Conservation (phyloP, 805 yeast genomes). For the Suhomyces faveliae region DNA sequence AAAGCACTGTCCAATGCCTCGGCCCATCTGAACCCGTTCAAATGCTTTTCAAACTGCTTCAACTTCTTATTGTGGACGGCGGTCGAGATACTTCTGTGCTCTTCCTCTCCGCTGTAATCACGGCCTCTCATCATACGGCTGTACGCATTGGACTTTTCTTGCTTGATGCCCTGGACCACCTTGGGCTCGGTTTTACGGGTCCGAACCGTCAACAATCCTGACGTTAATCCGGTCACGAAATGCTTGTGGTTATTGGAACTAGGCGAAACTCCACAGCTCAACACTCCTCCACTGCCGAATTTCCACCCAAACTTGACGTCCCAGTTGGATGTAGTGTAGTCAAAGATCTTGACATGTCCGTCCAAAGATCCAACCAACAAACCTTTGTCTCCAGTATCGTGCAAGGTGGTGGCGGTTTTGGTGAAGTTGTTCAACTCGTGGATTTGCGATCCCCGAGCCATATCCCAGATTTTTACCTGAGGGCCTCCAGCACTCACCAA, state of each 20-base stretch:
- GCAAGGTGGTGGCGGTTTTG: slow-evolving; percentile 86
- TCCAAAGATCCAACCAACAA: slow-evolving; percentile 91
- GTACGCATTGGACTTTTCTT: slow-evolving; percentile 59
- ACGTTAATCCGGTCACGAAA: slow-evolving; percentile 82
- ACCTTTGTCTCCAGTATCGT: slow-evolving; percentile 72
- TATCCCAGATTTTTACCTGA: slow-evolving; percentile 86
- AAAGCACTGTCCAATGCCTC: slow-evolving; percentile 92
- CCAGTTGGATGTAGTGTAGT: slow-evolving; percentile 68
- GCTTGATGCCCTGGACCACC: slow-evolving; percentile 49
- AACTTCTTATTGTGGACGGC: slow-evolving; percentile 58
- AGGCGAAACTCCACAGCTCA: slow-evolving; percentile 88
- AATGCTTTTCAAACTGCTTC: slow-evolving; percentile 76
- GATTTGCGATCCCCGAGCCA: slow-evolving; percentile 70
- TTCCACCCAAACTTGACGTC: slow-evolving; percentile 96
- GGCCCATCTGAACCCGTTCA: slow-evolving; percentile 86
- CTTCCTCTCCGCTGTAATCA: slow-evolving; percentile 88
- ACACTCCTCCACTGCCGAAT: slow-evolving; percentile 83
- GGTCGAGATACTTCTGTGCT: slow-evolving; percentile 66
- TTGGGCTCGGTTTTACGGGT: slow-evolving; percentile 73
- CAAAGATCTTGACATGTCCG: slow-evolving; percentile 96
- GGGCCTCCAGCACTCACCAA: slow-evolving; percentile 81
- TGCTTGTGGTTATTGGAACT: slow-evolving; percentile 61
- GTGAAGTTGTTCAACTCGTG: slow-evolving; percentile 83
- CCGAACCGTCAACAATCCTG: slow-evolving; percentile 85
- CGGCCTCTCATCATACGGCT: slow-evolving; percentile 86